Percentiles rank a stretch among this genome's conserved stretches.
Evolutionary conservation across 495 filamentous ascomycete genomes (phyloP).

Genomic region (Annulohypoxylon bovei): DNA sequence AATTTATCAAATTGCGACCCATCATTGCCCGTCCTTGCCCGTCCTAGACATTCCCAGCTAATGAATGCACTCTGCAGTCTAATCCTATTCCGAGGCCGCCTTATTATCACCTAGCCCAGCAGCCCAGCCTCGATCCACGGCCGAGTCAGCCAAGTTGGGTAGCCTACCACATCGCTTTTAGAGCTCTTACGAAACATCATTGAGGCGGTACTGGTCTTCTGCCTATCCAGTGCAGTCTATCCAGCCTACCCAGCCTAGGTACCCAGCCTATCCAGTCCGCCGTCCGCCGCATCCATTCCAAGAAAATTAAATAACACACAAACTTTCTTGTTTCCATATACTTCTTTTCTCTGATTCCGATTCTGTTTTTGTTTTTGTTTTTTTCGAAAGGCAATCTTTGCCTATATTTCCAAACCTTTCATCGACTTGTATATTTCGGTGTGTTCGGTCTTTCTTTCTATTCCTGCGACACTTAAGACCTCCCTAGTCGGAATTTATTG

Average conservation of each 20-base stretch:
- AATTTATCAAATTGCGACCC: conserved; percentile 28
- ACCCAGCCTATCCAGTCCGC: background rate
- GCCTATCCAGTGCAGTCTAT: conserved; percentile 33
- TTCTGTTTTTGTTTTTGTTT: background rate
- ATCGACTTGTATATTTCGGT: conserved; percentile 3
- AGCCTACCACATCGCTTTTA: conserved; percentile 22
- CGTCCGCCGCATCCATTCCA: background rate
- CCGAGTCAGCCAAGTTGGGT: conserved; percentile 22
- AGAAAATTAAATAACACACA: conserved; percentile 22
- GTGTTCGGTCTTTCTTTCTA: background rate
- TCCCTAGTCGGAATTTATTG: conserved; percentile 41
- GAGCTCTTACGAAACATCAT: conserved; percentile 32
- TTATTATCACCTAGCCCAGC: conserved; percentile 15
- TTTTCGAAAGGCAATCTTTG: conserved; percentile 9
- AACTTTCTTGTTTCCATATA: conserved; percentile 16
- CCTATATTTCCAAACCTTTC: background rate
- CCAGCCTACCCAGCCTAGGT: background rate
- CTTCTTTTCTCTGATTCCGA: conserved; percentile 4
- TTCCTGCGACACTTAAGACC: conserved; percentile 25
- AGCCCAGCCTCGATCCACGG: conserved; percentile 32
- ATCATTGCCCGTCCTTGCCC: background rate
- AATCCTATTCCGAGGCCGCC: conserved; percentile 23
- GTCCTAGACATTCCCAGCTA: conserved; percentile 17
- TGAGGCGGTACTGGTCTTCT: conserved; percentile 36
- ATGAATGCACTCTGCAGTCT: conserved; percentile 22